Percentiles rank a stretch among this genome's conserved stretches.
phyloP scores from a whole-genome alignment of 2,329 filamentous ascomycete species.

The Phymatotrichopsis omnivora region DNA sequence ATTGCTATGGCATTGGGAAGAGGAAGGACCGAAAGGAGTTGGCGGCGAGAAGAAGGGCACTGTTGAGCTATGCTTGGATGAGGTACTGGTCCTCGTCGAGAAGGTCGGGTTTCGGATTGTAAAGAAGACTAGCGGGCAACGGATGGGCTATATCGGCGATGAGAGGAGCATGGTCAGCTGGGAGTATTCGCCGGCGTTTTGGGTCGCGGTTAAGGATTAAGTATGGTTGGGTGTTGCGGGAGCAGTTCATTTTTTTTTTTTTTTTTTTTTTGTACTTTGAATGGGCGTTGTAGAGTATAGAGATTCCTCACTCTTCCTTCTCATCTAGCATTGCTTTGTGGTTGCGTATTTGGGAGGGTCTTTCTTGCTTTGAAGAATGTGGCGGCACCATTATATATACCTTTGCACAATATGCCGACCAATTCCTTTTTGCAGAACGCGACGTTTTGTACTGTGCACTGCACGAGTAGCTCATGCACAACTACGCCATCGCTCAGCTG shows the following conservation, averaged over 20 bases:
- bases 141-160: slow-evolving; percentile 81
- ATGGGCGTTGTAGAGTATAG: neutral
- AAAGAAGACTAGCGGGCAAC: slow-evolving; percentile 47
- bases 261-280: too few species aligned
- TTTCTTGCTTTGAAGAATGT: too few species aligned
- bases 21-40: slow-evolving; percentile 46
- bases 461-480: too few species aligned
- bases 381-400: too few species aligned
- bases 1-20: slow-evolving; percentile 90
- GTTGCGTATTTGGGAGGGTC: too few species aligned
- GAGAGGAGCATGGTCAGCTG: slow-evolving; percentile 75
- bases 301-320: neutral
- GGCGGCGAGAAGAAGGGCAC: slow-evolving; percentile 46
- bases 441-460: too few species aligned
- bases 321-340: too few species aligned
- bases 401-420: too few species aligned
- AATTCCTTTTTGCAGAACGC: too few species aligned
- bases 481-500: too few species aligned
- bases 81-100: slow-evolving; percentile 66
- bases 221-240: neutral
- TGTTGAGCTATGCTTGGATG: slow-evolving; percentile 81
- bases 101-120: slow-evolving; percentile 68
- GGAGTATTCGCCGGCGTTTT: slow-evolving; percentile 68
- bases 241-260: neutral
- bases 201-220: slow-evolving; percentile 67